Base-by-base conservation (phyloP, 148 eudicot genomes). In the Persicaria maculosa region DNA sequence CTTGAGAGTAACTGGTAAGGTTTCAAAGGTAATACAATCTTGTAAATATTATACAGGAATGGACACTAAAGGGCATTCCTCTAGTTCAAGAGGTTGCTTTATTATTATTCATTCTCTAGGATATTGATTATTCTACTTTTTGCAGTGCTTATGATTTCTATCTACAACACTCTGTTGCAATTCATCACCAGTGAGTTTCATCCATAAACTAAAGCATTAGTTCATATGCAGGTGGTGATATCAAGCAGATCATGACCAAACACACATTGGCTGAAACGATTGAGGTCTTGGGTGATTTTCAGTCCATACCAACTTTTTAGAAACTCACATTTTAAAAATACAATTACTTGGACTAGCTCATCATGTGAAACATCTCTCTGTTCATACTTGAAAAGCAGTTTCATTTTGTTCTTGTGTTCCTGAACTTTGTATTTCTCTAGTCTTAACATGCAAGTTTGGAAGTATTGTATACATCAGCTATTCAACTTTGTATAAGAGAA, bases 211-310 rank as follows among this genome's bases (percentile, higher is more conserved):
- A 79, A 80, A 79, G 75, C 79, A 81, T 79, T 73, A 83, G 80
- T 89, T 84, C 74, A 74, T 84, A 74, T 91, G 94, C 90, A 89
- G 98, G 97, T 77, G 98, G 94, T 79, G 98, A 89, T 85, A 93
- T 89, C 88, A 93, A 93, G 97, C 80, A 79, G 84, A 91, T 93
- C 71, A 54, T 77, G 54, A 72, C 78, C 77, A 83, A 85, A 67
- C 86, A 88, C 74, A 83, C 72, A 79, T 81, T 83, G 81, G 72
- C 89, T 45, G 90, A 88, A 79, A 79, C 90, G 82, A 91, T 93
- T 80, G 81, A 93, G 98, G 97, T 93, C 80, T 75, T 76, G 58
- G 47, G 40, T 82, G 76, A 46, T 71, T 77, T 62, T 50, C 43
- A 40, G 9, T 71, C 68, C 47, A 71, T 69, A 59, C 44, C 22